Percentiles rank a stretch among this genome's conserved stretches.
Evolutionary conservation across 805 yeast species (phyloP).

Genomic region (Lachancea cidri): DNA sequence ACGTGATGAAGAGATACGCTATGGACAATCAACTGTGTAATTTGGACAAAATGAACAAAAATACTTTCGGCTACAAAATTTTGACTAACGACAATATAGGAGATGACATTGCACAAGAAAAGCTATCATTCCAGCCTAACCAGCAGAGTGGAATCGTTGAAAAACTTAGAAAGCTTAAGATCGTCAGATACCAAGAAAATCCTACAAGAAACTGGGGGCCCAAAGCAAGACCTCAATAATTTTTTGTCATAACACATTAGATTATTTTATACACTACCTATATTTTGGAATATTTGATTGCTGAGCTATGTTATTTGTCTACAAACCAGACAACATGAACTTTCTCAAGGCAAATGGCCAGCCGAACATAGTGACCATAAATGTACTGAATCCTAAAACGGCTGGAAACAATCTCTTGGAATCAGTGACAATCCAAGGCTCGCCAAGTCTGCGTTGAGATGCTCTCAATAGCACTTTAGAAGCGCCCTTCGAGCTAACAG

Average conservation of each 20-base stretch:
- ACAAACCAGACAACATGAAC: neutral
- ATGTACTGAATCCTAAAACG: conserved; percentile 16
- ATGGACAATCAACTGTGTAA: conserved; percentile 40
- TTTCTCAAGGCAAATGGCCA: conserved; percentile 25
- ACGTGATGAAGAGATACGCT: conserved; percentile 59
- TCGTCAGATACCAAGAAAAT: conserved; percentile 85
- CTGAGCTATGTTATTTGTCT: neutral
- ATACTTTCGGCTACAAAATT: conserved; percentile 56
- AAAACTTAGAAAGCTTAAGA: conserved; percentile 63
- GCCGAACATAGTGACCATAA: conserved; percentile 16
- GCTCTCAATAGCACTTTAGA: conserved; percentile 8
- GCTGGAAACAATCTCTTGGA: conserved; percentile 22
- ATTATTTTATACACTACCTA: conserved; percentile 4
- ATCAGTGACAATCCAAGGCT: conserved; percentile 21
- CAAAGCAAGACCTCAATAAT: conserved; percentile 59
- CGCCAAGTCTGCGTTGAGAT: conserved; percentile 17
- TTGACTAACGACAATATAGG: conserved; percentile 39
- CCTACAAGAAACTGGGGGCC: conserved; percentile 99
- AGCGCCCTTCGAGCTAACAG: conserved; percentile 7
- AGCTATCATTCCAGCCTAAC: conserved; percentile 54
- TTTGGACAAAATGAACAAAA: conserved; percentile 39
- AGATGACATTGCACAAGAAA: conserved; percentile 22
- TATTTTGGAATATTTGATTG: neutral
- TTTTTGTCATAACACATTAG: neutral
- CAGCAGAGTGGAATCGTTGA: conserved; percentile 53